A percentile compares a stretch with the other conserved stretches of the same genome.
Conservation (phyloP, 176 grass and related monocot genomes). For the Olyra latifolia region DNA sequence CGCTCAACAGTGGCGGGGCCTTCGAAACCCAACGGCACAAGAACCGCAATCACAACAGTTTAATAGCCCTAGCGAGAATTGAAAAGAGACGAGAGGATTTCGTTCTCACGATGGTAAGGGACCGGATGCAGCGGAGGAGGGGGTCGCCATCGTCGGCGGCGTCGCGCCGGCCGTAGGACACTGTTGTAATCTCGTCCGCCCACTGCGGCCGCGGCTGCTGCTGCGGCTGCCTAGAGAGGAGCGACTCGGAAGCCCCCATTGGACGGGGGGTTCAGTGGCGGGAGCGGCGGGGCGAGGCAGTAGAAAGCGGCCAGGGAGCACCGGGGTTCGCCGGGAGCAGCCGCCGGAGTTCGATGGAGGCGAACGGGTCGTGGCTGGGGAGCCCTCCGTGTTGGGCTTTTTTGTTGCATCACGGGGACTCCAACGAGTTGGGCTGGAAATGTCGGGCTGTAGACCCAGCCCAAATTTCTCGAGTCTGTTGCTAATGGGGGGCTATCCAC, state of each 20-base stretch:
- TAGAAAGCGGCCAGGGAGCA: background rate
- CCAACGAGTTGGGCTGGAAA: background rate
- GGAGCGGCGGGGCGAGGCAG: background rate
- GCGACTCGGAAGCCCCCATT: conserved; percentile 63
- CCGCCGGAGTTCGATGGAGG: background rate
- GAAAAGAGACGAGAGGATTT: background rate
- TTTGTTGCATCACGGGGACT: background rate
- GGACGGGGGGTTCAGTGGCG: background rate
- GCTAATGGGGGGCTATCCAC: too few relatives aligned
- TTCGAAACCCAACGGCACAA: conserved; percentile 20
- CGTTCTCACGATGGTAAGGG: conserved; percentile 51
- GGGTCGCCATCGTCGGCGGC: conserved; percentile 39
- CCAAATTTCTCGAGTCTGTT: background rate
- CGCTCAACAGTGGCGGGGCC: conserved; percentile 62
- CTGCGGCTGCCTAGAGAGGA: conserved; percentile 33
- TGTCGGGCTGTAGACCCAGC: background rate
- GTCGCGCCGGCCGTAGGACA: conserved; percentile 50
- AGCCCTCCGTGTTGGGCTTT: background rate
- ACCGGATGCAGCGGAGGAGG: conserved; percentile 47
- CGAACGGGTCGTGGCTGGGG: background rate
- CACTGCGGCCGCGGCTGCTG: conserved; percentile 41
- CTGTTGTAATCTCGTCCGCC: conserved; percentile 72
- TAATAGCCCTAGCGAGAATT: background rate
- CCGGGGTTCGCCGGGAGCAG: background rate
- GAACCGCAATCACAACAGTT: background rate